Base-by-base conservation (phyloP, 352 stramenopile genomes). In the Phytophthora podocarpi region DNA sequence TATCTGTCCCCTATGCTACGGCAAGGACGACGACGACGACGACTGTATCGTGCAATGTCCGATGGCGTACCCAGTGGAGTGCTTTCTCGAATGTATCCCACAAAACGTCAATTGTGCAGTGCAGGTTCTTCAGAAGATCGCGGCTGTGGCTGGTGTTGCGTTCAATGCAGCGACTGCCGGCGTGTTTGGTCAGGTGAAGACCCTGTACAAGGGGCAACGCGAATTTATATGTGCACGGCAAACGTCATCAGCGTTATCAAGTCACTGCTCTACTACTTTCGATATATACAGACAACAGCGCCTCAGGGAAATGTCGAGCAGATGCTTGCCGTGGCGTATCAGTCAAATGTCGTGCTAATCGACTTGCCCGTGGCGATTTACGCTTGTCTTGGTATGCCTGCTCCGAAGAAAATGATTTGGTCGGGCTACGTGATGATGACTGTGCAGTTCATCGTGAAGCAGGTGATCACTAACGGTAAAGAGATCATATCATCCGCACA, bases 11-110 rank as follows among this genome's bases (percentile, higher is more conserved):
- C 13, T 65, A 0, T 46, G 37, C 37, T 62, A 75, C 45, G 80
- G 64, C 28, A 73, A 82, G 47, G n/a, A n/a, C n/a, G 59, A 32
- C 0, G 76, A 75, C 9, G 48, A 85, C 39, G 67, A 51, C 8
- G 78, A 74, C 7, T 90, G 80, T 59, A 84, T 78, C 71, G 74
- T 73, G 0, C 65, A 87, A 49, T 90, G 81, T 32, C 81, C 81
- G 1, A 24, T 89, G 23, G 67, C 87, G 35, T 90, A 89, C 59
- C 81, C 81, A 0, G 81, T 90, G 3, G 24, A 45, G 16, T 64
- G 56, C 10, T 28, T 24, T 10, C 13, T 36, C 0, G 56, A 64
- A 28, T 64, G 56, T 21, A 67, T 89, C 20, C 79, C 76, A 73
- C 49, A 64, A 23, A 64, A 64, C 5, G 56, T 59, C 18, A 28